Base-by-base conservation (phyloP, 202 grass and related monocot species). In the Setaria viridis region DNA sequence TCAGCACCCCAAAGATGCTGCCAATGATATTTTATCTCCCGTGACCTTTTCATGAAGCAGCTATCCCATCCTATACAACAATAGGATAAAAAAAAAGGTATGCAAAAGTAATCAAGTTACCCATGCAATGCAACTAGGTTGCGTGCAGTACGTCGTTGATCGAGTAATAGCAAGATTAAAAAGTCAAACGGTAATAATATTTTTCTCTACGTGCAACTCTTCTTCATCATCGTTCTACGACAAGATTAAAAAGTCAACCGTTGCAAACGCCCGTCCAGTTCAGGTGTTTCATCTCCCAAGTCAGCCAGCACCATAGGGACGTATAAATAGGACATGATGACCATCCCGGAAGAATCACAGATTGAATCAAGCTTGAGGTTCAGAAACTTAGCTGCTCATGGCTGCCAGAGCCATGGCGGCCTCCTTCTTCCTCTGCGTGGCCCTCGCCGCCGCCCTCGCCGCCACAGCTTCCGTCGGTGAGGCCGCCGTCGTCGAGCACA, bases 401-500 rank as follows among this genome's bases (percentile, higher is more conserved):
- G 19, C 42, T 47, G 35, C 1, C 39, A 41, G 6, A 41, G 39
- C 39, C 85, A 68, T 81, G 85, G 62, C 51, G 1, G 62, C 79
- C 2, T 41, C 79, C 2, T 41, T 71, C 62, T 0, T 62, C 53
- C 19, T 87, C 63, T 48, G 34, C 56, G 15, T 72, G 35, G 74
- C 41, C 47, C 67, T 88, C 5, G 34, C 6, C 0, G 62, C 9
- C 1, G 62, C 55, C 16, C 4, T 83, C 0, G 33, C 62, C 0
- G 70, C 67, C 5, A 2, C 13, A 1, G 43, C 56, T 6, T 43
- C 11, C 21, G 17, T 72, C 7, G 7, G 73, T 1, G 45, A 65
- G 17, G 73, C 46, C 3, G 80, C 74, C 0, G 56, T 84, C 5
- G 86, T 88, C 25, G 74, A 88, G 67, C 86, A 88, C 74, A 84